phyloP scores from a whole-genome alignment of 225 moss, liverwort and hornwort species.

The Bryum argenteum region DNA sequence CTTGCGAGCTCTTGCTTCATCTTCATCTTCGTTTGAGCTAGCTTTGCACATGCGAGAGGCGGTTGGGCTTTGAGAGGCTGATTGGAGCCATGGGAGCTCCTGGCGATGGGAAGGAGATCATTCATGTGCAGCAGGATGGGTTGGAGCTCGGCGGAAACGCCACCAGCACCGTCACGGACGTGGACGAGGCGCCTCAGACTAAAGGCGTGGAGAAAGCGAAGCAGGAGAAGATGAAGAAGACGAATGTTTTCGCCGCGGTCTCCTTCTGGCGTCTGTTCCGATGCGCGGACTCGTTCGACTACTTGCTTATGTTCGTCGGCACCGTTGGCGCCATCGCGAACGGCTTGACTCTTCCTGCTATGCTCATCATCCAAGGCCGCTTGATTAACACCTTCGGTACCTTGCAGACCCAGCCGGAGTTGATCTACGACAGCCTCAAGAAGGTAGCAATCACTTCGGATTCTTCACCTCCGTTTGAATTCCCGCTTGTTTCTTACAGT shows the following conservation, averaged over 20 bases:
- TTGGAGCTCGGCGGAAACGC: slow-evolving; percentile 48
- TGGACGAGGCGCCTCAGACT: not conserved
- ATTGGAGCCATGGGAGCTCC: slow-evolving; percentile 20
- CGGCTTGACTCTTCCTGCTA: slow-evolving; percentile 52
- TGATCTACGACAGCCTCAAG: slow-evolving; percentile 29
- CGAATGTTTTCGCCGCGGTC: not conserved
- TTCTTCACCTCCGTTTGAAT: no score
- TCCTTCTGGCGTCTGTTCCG: slow-evolving; percentile 51
- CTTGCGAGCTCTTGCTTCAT: no score
- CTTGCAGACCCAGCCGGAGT: slow-evolving; percentile 26
- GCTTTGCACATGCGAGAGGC: no score
- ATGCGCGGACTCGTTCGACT: slow-evolving; percentile 62
- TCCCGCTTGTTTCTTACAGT: no score
- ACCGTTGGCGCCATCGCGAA: slow-evolving; percentile 54
- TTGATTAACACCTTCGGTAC: slow-evolving; percentile 58
- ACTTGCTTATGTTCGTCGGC: slow-evolving; percentile 57
- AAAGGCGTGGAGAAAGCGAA: not conserved
- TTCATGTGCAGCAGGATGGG: slow-evolving; percentile 31
- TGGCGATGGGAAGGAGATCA: slow-evolving; percentile 6
- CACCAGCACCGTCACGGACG: not conserved
- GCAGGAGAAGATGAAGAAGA: not conserved
- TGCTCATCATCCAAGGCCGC: slow-evolving; percentile 54
- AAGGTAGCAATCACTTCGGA: slow-evolving; percentile 21
- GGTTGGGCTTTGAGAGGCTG: not conserved
- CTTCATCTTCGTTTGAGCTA: no score